These are phyloP conservation scores for Aspergillus novofumigatus DNA, from an alignment of 2,329 filamentous ascomycete species.

Conservation along the genomic window DNA sequence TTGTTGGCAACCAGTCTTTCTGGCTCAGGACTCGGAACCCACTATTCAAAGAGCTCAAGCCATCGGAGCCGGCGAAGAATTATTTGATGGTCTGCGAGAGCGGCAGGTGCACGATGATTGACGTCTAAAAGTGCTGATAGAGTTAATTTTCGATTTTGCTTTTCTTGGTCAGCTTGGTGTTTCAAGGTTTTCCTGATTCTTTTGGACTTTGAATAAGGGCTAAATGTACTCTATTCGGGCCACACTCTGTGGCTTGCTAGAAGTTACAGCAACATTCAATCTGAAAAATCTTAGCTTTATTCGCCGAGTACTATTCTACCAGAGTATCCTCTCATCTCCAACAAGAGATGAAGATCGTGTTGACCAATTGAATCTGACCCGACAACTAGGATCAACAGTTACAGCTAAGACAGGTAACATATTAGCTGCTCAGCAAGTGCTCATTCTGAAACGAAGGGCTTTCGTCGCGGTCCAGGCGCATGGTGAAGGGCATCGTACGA, in stretches of 20 bases:
- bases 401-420: neutral
- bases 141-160: neutral
- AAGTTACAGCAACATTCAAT: neutral
- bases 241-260: neutral
- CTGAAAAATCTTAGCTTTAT: neutral
- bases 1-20: constrained; percentile 31
- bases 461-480: neutral
- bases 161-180: neutral
- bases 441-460: neutral
- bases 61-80: constrained; percentile 32
- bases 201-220: neutral
- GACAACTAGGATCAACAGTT: neutral
- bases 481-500: neutral
- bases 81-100: constrained; percentile 37
- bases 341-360: neutral
- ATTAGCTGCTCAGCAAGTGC: neutral
- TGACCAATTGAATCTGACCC: neutral
- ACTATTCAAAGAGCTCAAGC: constrained; percentile 35
- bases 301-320: neutral
- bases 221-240: neutral
- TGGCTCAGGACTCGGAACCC: constrained; percentile 38
- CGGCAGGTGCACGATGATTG: constrained; percentile 32
- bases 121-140: constrained; percentile 22
- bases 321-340: neutral
- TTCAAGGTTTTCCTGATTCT: neutral